Base-by-base conservation (phyloP, 345 rosid genomes). In the Dipteronia sinensis region DNA sequence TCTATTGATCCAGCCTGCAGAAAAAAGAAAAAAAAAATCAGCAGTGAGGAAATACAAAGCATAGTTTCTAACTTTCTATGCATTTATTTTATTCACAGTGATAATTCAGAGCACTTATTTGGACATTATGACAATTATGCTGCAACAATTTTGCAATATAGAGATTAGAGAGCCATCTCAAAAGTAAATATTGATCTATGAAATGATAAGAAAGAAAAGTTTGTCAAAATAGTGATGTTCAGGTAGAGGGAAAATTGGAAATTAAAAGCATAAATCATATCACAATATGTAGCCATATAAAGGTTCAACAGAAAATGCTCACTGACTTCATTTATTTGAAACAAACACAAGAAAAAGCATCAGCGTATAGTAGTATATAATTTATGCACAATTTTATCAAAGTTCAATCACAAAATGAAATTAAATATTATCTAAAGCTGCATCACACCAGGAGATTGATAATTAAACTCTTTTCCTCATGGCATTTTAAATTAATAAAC, bases 1-100 rank as follows among this genome's bases (percentile, higher is more conserved):
- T 96, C 98, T 19, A 94, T 76, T 10, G 95, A 86, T 69, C 97
- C 99, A 78, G 98, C 97, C 98, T 96, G 83, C 76, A 83, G 73
- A 49, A 77, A 31, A 69, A 71, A 7, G n/a, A 0, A 13, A 78
- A 10, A n/a, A 12, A 17, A 23, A 53, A n/a, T 3, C 44, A 74
- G 29, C 68, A 64, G 44, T 38, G 19, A 44, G 7, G 13, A 44
- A 27, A 12, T 53, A 22, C 38, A 31, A 16, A 61, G 34, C 44
- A 15, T 1, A 62, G 23, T 15, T 65, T 73, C 40, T 55, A 12
- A 62, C 16, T 15, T 65, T 73, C 40, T 55, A 12, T 17, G 4
- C 16, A 25, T 47, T 42, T 51, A 11, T 29, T 0, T 65, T n/a
- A n/a, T 25, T n/a, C 46, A 64, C 64, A 64, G 67, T 47, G 44